Conservation (phyloP, 2,329 filamentous ascomycete species). For the Rutstroemia sp. region DNA sequence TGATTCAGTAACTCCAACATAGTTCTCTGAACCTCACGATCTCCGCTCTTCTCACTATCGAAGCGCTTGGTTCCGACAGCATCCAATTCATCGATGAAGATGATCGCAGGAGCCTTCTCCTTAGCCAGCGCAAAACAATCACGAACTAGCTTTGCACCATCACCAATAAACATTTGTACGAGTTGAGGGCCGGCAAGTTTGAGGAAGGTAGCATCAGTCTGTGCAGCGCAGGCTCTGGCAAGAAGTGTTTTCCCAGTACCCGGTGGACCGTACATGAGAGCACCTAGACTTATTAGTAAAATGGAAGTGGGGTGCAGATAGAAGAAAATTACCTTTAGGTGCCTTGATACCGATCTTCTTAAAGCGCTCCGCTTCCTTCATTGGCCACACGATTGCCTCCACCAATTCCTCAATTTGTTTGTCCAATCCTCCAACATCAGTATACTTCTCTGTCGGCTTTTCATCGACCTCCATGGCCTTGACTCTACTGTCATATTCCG, state of each 20-base stretch:
- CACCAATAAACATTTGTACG: constrained; percentile 99
- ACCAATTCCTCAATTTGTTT: constrained; percentile 99
- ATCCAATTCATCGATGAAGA: constrained; percentile 98
- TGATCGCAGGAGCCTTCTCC: constrained; percentile 97
- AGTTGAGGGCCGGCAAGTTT: constrained; percentile 96
- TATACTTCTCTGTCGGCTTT: constrained; percentile 99
- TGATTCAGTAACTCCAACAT: constrained; percentile 99
- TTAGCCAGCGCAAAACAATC: constrained; percentile 97
- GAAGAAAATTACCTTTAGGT: constrained; percentile 69
- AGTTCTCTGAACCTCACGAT: constrained; percentile 94
- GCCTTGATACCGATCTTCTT: constrained; percentile 99
- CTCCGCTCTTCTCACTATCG: constrained; percentile 95
- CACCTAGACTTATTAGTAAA: constrained; percentile 50
- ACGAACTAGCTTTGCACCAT: constrained; percentile 93
- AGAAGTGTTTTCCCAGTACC: constrained; percentile 88
- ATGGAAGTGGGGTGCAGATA: constrained; percentile 2
- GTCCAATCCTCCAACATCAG: constrained; percentile 91
- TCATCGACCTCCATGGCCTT: constrained; percentile 99
- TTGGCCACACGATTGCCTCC: constrained; percentile 97
- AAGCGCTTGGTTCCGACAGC: constrained; percentile 99
- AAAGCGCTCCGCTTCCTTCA: constrained; percentile 98
- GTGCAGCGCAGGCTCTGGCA: constrained; percentile 90
- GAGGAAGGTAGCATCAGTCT: constrained; percentile 97
- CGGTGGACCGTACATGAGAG: constrained; percentile 93
- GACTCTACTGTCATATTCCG: constrained; percentile 96